These are phyloP conservation scores for Colletotrichum filicis DNA, from an alignment of 2,329 filamentous ascomycete genomes.

Conservation along the genomic window DNA sequence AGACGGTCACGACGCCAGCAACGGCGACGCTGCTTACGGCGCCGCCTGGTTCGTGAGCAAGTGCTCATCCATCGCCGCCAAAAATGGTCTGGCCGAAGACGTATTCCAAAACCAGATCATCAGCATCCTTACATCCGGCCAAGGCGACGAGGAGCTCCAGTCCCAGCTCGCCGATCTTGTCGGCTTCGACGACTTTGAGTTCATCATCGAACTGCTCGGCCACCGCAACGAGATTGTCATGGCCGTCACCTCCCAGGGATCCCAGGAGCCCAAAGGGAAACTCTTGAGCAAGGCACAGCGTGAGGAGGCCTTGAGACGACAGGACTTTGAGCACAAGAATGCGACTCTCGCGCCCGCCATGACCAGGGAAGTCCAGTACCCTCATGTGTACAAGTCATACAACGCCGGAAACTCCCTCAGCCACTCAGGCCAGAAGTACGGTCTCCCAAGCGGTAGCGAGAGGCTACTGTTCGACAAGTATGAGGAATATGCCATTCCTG, in stretches of 20 bases:
- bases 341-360: conserved; percentile 77
- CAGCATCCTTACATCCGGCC: conserved; percentile 76
- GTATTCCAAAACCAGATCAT: conserved; percentile 83
- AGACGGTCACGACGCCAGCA: conserved; percentile 48
- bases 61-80: conserved; percentile 74
- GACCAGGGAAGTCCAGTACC: conserved; percentile 81
- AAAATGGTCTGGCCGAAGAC: conserved; percentile 73
- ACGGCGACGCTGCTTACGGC: conserved; percentile 57
- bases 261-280: conserved; percentile 53
- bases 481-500: conserved; percentile 90
- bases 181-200: conserved; percentile 92
- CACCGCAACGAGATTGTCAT: conserved; percentile 76
- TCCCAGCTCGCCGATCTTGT: conserved; percentile 89
- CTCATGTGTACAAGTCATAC: conserved; percentile 90
- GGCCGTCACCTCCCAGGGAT: conserved; percentile 48
- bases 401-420: conserved; percentile 88
- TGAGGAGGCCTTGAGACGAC: conserved; percentile 79
- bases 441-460: conserved; percentile 79
- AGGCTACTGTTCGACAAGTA: conserved; percentile 80
- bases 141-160: conserved; percentile 86
- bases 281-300: conserved; percentile 82
- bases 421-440: conserved; percentile 82
- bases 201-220: conserved; percentile 89
- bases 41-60: conserved; percentile 77
- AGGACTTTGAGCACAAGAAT: conserved; percentile 87